Conservation (phyloP, 441 rosid genomes). For the Geranium incanum region DNA sequence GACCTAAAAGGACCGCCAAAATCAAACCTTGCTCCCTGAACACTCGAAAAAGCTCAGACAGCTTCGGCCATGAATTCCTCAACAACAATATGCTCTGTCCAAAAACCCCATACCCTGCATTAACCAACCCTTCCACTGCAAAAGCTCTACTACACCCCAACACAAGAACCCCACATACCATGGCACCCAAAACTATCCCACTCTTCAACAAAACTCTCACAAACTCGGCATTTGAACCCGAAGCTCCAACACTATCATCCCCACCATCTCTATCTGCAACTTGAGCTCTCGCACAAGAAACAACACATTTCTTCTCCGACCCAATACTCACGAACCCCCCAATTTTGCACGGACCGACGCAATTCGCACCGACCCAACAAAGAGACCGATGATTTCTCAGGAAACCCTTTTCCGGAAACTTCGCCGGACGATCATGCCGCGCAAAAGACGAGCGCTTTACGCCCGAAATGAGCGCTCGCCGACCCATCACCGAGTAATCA, state of each 20-base stretch:
- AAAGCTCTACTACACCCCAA: slow-evolving; percentile 56
- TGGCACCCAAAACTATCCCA: slow-evolving; percentile 47
- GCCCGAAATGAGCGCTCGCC: slow-evolving; percentile 35
- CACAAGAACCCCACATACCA: slow-evolving; percentile 54
- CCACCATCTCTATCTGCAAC: slow-evolving; percentile 24
- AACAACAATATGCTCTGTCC: slow-evolving; percentile 55
- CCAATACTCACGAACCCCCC: slow-evolving; percentile 21
- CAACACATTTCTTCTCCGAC: slow-evolving; percentile 20
- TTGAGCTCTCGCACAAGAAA: slow-evolving; percentile 26
- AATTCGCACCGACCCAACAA: slow-evolving; percentile 20
- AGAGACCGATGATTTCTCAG: slow-evolving; percentile 28
- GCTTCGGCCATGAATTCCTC: slow-evolving; percentile 71
- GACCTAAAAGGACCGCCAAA: slow-evolving; percentile 67
- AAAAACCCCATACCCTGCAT: slow-evolving; percentile 75
- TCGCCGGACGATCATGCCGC: slow-evolving; percentile 33
- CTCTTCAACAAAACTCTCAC: slow-evolving; percentile 7
- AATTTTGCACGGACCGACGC: slow-evolving; percentile 20
- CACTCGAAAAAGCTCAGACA: slow-evolving; percentile 62
- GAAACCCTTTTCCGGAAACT: slow-evolving; percentile 19
- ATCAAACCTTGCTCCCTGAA: slow-evolving; percentile 85
- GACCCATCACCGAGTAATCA: slow-evolving; percentile 46
- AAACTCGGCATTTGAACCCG: slow-evolving; percentile 27
- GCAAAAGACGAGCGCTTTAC: slow-evolving; percentile 23
- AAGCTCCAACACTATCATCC: slow-evolving; percentile 27
- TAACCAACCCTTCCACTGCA: slow-evolving; percentile 60